phyloP scores from a whole-genome alignment of 2,329 filamentous ascomycete genomes.

The Epichloe brachyelytri region DNA sequence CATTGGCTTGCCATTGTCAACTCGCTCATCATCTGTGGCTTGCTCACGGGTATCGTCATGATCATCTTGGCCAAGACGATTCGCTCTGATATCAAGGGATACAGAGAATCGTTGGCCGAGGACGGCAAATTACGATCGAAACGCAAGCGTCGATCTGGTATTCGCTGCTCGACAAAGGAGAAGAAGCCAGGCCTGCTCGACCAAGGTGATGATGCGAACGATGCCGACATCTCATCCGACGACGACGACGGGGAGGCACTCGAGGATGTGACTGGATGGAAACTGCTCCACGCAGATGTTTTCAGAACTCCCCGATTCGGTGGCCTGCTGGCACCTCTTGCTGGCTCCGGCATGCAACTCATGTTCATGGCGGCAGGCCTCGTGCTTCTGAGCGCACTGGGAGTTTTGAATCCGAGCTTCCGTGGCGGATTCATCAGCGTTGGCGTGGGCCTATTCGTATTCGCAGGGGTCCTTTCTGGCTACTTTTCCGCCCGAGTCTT shows the following conservation, averaged over 20 bases:
- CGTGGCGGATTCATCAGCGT: conserved; percentile 83
- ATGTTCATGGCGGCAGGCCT: conserved; percentile 69
- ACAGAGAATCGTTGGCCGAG: conserved; percentile 52
- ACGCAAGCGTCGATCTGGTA: conserved; percentile 29
- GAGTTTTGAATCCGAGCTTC: conserved; percentile 74
- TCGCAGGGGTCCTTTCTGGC: conserved; percentile 72
- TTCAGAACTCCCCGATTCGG: conserved; percentile 63
- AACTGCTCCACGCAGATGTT: conserved; percentile 76
- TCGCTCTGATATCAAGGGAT: conserved; percentile 63
- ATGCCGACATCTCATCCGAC: conserved; percentile 39
- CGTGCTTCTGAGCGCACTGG: conserved; percentile 59
- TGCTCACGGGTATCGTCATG: conserved; percentile 66
- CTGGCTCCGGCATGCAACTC: conserved; percentile 79
- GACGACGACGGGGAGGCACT: conserved; percentile 47
- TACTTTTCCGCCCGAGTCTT: conserved; percentile 79
- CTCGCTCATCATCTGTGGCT: conserved; percentile 68
- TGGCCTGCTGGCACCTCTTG: conserved; percentile 61
- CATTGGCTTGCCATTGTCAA: conserved; percentile 87
- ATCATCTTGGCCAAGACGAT: conserved; percentile 73
- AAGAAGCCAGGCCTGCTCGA: conserved; percentile 53
- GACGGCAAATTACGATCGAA: conserved; percentile 49
- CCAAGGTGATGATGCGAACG: conserved; percentile 39
- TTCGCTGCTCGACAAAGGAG: conserved; percentile 22
- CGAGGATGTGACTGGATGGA: conserved; percentile 80
- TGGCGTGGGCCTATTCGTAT: conserved; percentile 68